Base-by-base conservation (phyloP, 192 early-diverging fungal genomes). In the Chytriomyces sp. region DNA sequence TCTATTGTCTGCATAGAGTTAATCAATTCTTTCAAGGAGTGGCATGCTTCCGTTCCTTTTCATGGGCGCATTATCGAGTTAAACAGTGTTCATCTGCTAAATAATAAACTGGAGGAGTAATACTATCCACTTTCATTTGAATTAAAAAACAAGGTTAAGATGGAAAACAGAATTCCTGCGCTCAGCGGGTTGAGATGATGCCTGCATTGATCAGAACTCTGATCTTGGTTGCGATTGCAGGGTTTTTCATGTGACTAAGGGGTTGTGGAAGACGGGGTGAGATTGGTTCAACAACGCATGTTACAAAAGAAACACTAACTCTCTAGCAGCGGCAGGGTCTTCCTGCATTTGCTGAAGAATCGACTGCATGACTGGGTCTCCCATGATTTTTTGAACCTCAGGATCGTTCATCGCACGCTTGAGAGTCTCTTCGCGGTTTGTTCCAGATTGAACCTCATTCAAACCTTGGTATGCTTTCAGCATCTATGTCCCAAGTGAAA, bases 331-430 rank as follows among this genome's bases (percentile, higher is more conserved):
- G 67, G 89, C 87, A 9, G 97, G 97, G 81, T 99, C 94, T 72
- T 92, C 87, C 83, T 98, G 95, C 95, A 97, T 97, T 84, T 97
- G 96, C 83, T 96, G 91, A 76, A 99, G 89, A 72, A 99, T 98
- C 81, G 90, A 89, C 79, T 94, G 93, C 97, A 99, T 99, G 73
- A 94, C 90, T 13, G 97, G 97, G 83, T 99, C 97, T 23, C 78
- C 87, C 81, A 99, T 85, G 73, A 98, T 90, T 69, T 86, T 85
- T 76, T 92, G 85, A 23, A 98, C 91, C 84, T 97, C 96, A 67
- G 97, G 97, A 81, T 99, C 91, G 60, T 92, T 88, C 82, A 93
- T 90, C n/a, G 97, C 97, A 50, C 91, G 85, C 76, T 91, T 90
- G 50, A 94, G 72, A 11, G 87, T 89, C 81, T 99, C 93, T 77